Evolutionary conservation across 352 stramenopile species (phyloP).

Genomic region (Phytopythium ostracodes): DNA sequence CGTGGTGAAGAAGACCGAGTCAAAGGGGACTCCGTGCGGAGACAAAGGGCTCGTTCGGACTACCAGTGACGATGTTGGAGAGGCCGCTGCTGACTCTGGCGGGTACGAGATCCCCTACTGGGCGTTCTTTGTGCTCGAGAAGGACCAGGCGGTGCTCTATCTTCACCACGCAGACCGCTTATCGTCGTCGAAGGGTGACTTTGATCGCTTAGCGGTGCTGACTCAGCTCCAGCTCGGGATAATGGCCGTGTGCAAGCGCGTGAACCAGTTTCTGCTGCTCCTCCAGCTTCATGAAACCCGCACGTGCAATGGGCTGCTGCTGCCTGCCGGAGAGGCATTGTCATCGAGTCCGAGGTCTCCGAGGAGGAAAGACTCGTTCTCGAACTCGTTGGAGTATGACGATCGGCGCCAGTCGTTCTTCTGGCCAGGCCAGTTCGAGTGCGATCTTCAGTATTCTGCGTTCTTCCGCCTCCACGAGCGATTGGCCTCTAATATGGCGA

Average conservation of each 20-base stretch:
- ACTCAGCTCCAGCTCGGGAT: conserved; percentile 73
- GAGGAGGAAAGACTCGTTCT: conserved; percentile 25
- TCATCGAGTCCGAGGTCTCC: conserved; percentile 38
- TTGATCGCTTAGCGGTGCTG: conserved; percentile 61
- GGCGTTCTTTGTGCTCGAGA: conserved; percentile 67
- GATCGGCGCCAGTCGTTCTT: conserved; percentile 50
- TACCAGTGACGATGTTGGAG: not conserved
- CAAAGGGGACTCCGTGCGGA: not conserved
- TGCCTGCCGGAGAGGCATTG: conserved; percentile 38
- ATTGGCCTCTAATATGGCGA: conserved; percentile 67
- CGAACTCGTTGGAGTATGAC: conserved; percentile 18
- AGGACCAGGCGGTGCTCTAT: conserved; percentile 44
- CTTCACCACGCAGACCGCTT: conserved; percentile 55
- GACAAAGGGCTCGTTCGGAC: not conserved
- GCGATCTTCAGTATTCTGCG: conserved; percentile 69
- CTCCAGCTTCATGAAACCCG: conserved; percentile 83
- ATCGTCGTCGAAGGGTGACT: conserved; percentile 9
- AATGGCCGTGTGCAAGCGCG: conserved; percentile 60
- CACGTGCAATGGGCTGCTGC: conserved; percentile 64
- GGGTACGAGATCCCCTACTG: conserved; percentile 69
- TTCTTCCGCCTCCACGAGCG: conserved; percentile 82
- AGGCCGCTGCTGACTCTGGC: not conserved
- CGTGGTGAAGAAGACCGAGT: conserved; percentile 34
- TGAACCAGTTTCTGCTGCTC: conserved; percentile 84
- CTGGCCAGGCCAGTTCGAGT: conserved; percentile 87